phyloP scores from a whole-genome alignment of 306 rosid genomes.

The Coriaria nepalensis region DNA sequence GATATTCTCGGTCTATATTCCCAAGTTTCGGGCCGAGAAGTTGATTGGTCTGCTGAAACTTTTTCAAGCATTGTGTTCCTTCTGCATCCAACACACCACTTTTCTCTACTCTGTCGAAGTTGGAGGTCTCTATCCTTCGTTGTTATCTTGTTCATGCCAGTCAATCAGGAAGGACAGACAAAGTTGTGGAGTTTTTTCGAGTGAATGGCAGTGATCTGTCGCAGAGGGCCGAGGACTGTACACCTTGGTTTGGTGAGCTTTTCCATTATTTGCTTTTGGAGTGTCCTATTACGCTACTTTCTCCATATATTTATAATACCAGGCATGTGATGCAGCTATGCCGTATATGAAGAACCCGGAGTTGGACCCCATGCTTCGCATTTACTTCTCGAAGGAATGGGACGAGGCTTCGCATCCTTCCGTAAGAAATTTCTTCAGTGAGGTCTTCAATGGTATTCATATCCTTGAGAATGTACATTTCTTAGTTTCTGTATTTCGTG shows the following conservation, averaged over 20 bases:
- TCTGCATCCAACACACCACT: conserved; percentile 40
- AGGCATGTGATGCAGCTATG: conserved; percentile 50
- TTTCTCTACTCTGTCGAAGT: conserved; percentile 32
- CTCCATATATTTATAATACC: conserved; percentile 11
- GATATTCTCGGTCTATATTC: conserved; percentile 59
- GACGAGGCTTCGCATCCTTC: conserved; percentile 72
- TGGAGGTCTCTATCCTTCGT: conserved; percentile 64
- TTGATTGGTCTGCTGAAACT: conserved; percentile 45
- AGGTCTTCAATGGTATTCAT: conserved; percentile 86
- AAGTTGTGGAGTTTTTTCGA: conserved; percentile 51
- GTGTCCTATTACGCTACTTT: conserved; percentile 7
- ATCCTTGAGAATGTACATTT: conserved; percentile 34
- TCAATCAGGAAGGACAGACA: conserved; percentile 45
- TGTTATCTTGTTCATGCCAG: conserved; percentile 59
- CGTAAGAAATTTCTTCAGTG: conserved; percentile 80
- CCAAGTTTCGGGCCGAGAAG: conserved; percentile 58
- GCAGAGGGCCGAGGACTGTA: conserved; percentile 60
- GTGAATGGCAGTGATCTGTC: conserved; percentile 53
- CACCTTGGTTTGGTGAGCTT: conserved; percentile 86
- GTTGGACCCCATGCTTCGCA: conserved; percentile 56
- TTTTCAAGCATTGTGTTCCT: conserved; percentile 74
- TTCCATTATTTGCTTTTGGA: conserved; percentile 4
- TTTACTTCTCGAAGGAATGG: conserved; percentile 85
- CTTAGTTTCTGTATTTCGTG: too few species aligned
- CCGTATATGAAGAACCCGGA: conserved; percentile 76